These are phyloP conservation scores for Diddensiella caesifluorescens DNA, from an alignment of 805 yeast species.

Conservation along the genomic window DNA sequence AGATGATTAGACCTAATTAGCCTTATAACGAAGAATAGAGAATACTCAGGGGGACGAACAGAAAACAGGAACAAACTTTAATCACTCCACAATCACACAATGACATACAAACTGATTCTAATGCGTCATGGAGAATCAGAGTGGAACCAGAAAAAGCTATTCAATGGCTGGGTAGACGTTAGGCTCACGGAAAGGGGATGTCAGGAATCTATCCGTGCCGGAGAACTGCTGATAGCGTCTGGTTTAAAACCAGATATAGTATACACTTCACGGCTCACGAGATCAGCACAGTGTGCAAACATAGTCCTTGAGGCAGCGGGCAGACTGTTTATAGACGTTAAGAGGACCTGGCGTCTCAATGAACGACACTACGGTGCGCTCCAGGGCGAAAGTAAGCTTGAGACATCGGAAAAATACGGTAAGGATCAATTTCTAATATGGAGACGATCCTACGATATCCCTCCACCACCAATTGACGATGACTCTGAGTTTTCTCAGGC, in stretches of 20 bases:
- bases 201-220: constrained; percentile 81
- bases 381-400: constrained; percentile 91
- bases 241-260: constrained; percentile 70
- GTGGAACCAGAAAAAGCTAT: constrained; percentile 88
- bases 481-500: constrained; percentile 69
- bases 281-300: constrained; percentile 91
- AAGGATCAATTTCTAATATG: constrained; percentile 78
- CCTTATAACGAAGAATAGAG: too few relatives aligned
- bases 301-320: constrained; percentile 75
- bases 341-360: constrained; percentile 89
- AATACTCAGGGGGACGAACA: too few relatives aligned
- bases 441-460: constrained; percentile 89
- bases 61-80: too few relatives aligned
- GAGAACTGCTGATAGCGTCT: constrained; percentile 75
- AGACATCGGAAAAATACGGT: constrained; percentile 71
- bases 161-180: constrained; percentile 95
- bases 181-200: constrained; percentile 67
- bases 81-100: too few relatives aligned
- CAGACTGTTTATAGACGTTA: constrained; percentile 76
- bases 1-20: neutral
- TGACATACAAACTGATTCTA: constrained; percentile 70
- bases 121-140: constrained; percentile 96
- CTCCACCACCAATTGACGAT: constrained; percentile 77
- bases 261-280: constrained; percentile 75
- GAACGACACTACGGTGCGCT: constrained; percentile 94